Conservation (phyloP, 805 yeast species). For the Wickerhamiella azyma region DNA sequence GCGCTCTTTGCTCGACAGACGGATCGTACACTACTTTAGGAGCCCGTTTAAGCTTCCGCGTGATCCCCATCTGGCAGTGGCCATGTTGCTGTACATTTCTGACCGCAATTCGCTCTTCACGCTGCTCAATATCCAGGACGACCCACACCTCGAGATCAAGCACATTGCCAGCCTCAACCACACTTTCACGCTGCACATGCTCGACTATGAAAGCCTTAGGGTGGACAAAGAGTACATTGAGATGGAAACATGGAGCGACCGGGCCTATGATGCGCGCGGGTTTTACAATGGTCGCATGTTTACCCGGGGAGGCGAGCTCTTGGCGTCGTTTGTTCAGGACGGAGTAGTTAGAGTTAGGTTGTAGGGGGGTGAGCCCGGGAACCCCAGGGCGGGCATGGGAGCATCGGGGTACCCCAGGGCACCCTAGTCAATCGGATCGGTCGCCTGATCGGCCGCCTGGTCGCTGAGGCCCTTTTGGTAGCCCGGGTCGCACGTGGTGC, state of each 20-base stretch:
- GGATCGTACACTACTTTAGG: slow-evolving; percentile 21
- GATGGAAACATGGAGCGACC: slow-evolving; percentile 24
- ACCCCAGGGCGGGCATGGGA: too few relatives aligned
- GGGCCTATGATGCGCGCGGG: slow-evolving; percentile 21
- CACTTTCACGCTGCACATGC: slow-evolving; percentile 21
- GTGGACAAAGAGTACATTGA: slow-evolving; percentile 17
- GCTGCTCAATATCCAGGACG: slow-evolving; percentile 19
- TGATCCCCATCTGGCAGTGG: slow-evolving; percentile 20
- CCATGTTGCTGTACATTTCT: slow-evolving; percentile 23
- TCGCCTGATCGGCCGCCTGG: too few relatives aligned
- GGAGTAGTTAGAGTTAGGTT: slow-evolving; percentile 15
- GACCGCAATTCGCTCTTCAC: slow-evolving; percentile 26
- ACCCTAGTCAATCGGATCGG: too few relatives aligned
- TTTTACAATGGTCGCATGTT: slow-evolving; percentile 24
- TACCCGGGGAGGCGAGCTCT: slow-evolving; percentile 13
- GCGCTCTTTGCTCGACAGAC: slow-evolving; percentile 13
- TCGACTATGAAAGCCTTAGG: slow-evolving; percentile 10
- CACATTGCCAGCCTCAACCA: slow-evolving; percentile 24
- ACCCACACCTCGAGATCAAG: slow-evolving; percentile 11
- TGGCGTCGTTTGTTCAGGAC: slow-evolving; percentile 23
- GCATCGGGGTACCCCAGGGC: too few relatives aligned
- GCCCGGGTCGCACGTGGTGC: too few relatives aligned
- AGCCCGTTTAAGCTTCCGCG: slow-evolving; percentile 15
- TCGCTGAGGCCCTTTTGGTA: too few relatives aligned
- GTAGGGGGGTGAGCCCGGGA: too few relatives aligned